Evolutionary conservation across 805 yeast genomes (phyloP).

Genomic region (Candida vartiovaarae): DNA sequence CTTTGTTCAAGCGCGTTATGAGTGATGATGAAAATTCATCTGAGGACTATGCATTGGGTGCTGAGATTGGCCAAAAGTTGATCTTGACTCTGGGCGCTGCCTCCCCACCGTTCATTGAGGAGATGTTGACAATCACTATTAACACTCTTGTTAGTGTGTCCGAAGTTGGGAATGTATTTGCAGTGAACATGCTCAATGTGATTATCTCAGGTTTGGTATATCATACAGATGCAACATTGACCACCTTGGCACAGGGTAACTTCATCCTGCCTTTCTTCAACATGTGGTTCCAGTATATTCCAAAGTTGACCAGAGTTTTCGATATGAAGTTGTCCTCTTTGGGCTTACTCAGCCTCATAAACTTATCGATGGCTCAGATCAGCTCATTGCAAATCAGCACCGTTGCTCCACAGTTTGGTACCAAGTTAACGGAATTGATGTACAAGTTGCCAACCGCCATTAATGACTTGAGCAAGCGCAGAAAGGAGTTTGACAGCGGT

Average conservation of each 20-base stretch:
- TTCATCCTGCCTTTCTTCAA: constrained; percentile 46
- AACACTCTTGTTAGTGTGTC: constrained; percentile 28
- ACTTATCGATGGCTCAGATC: constrained; percentile 24
- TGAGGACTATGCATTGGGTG: constrained; percentile 50
- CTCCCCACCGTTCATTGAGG: constrained; percentile 38
- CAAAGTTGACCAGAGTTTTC: constrained; percentile 58
- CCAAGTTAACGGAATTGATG: constrained; percentile 43
- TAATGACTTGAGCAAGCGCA: constrained; percentile 51
- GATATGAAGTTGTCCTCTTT: constrained; percentile 73
- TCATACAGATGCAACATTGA: constrained; percentile 48
- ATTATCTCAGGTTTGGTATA: constrained; percentile 58
- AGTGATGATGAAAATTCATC: constrained; percentile 41
- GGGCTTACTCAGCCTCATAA: constrained; percentile 50
- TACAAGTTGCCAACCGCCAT: constrained; percentile 68
- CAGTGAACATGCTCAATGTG: constrained; percentile 48
- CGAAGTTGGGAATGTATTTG: constrained; percentile 26
- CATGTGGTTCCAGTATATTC: constrained; percentile 54
- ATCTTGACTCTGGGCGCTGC: constrained; percentile 46
- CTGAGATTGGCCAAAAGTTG: constrained; percentile 59
- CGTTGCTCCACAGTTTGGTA: constrained; percentile 42
- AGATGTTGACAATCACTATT: constrained; percentile 33
- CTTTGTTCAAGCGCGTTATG: constrained; percentile 39
- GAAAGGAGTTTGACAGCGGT: constrained; percentile 33
- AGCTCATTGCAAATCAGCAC: constrained; percentile 28
- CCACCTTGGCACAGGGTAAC: constrained; percentile 37